Percentiles rank a stretch among this genome's conserved stretches.
These are phyloP conservation scores for Citrus australasica DNA, from an alignment of 345 rosid genomes.

Conservation along the genomic window DNA sequence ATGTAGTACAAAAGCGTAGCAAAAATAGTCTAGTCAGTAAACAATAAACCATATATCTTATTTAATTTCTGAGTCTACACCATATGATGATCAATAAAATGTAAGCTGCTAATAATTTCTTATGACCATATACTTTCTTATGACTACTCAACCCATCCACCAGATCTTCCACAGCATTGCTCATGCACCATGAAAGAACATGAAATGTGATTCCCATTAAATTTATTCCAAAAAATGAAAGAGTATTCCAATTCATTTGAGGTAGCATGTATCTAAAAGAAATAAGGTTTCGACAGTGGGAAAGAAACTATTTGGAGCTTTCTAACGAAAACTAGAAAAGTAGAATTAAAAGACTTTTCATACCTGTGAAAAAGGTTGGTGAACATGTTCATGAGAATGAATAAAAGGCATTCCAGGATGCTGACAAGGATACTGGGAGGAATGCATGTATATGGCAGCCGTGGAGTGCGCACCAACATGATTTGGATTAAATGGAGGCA, in stretches of 20 bases:
- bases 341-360: slow-evolving; percentile 4
- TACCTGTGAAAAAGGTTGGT: slow-evolving; percentile 66
- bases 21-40: neutral
- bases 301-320: neutral
- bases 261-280: neutral
- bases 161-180: neutral
- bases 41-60: neutral
- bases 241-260: no score
- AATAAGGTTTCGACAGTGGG: neutral
- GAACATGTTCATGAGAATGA: slow-evolving; percentile 58
- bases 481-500: slow-evolving; percentile 57
- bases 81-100: neutral
- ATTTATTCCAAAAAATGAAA: neutral
- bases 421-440: slow-evolving; percentile 73
- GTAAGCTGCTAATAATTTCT: neutral
- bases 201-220: neutral
- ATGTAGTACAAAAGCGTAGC: neutral
- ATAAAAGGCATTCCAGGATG: slow-evolving; percentile 61
- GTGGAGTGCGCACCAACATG: slow-evolving; percentile 52
- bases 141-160: neutral
- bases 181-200: neutral
- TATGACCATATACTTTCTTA: neutral
- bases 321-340: neutral
- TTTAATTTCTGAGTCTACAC: neutral
- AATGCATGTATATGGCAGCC: slow-evolving; percentile 51